Conservation (phyloP, 2,329 filamentous ascomycete species). For the Ophiostoma ips region DNA sequence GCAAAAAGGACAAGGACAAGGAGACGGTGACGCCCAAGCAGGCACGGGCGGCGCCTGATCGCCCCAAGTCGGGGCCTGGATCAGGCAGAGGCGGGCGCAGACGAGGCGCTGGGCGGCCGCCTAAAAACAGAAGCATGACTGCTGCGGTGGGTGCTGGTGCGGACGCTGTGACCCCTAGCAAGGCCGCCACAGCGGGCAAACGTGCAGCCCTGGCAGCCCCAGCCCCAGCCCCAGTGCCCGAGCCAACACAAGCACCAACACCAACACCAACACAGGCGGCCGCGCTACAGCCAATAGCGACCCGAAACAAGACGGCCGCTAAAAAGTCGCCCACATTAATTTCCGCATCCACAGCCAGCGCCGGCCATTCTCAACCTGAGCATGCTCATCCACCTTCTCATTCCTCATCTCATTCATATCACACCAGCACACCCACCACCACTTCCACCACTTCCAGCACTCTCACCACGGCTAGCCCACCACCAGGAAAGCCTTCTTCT, state of each 20-base stretch:
- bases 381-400: neutral
- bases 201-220: neutral
- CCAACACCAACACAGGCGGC: slow-evolving; percentile 4
- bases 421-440: no score
- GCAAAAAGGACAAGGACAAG: neutral
- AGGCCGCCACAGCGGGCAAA: neutral
- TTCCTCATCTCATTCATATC: neutral
- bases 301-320: slow-evolving; percentile 17
- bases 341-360: slow-evolving; percentile 6
- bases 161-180: neutral
- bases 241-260: slow-evolving; percentile 9
- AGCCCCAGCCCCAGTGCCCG: slow-evolving; percentile 7
- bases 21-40: neutral
- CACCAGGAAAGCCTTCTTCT: neutral
- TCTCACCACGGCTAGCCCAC: slow-evolving; percentile 3
- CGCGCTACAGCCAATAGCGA: slow-evolving; percentile 17
- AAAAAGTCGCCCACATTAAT: slow-evolving; percentile 16
- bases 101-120: slow-evolving; percentile 11
- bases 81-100: slow-evolving; percentile 13
- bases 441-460: no score
- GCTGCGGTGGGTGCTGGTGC: neutral
- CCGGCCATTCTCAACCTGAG: neutral
- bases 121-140: slow-evolving; percentile 5
- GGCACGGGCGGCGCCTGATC: neutral
- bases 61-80: neutral